Conservation (phyloP, 768 basidiomycete species). For the Phylloporus sp. region DNA sequence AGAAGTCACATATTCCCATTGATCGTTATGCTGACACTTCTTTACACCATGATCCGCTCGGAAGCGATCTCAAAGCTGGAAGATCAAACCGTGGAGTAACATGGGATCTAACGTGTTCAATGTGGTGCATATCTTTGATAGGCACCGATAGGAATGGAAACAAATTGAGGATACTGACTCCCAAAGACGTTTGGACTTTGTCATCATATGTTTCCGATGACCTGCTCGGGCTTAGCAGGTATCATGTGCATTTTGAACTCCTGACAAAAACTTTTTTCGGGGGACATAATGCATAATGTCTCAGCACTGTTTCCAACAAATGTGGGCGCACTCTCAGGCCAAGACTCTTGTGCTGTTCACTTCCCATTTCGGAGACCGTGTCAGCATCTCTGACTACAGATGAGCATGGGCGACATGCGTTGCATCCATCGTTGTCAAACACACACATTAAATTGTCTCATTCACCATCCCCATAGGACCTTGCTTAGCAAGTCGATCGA, state of each 20-base stretch:
- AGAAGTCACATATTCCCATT: background rate
- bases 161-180: background rate
- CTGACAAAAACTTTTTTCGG: background rate
- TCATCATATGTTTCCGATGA: background rate
- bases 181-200: background rate
- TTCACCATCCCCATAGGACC: background rate
- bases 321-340: background rate
- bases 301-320: background rate
- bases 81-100: background rate
- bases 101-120: background rate
- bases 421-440: background rate
- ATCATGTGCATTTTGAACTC: background rate
- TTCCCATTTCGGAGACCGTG: background rate
- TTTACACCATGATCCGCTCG: background rate
- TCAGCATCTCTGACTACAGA: background rate
- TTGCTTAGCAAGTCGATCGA: background rate
- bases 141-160: background rate
- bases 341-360: background rate
- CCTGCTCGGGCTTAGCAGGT: background rate
- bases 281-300: background rate
- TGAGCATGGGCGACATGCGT: background rate
- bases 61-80: background rate
- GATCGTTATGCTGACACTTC: slow-evolving; percentile 4
- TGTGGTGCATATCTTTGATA: background rate
- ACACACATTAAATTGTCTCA: background rate